Conservation (phyloP, 441 rosid species). For the Euphorbia celastroides region DNA sequence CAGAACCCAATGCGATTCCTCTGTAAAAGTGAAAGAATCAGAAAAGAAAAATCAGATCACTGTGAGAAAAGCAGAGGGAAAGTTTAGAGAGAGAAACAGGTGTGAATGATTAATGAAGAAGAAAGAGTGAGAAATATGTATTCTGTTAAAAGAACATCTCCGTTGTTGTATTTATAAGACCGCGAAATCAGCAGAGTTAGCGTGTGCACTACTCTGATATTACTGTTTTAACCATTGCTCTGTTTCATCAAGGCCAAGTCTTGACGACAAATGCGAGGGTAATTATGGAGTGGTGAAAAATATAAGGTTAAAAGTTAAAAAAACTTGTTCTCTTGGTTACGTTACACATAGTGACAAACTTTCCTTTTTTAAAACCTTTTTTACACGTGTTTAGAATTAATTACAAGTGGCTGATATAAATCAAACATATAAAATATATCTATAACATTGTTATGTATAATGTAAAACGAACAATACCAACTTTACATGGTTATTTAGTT, state of each 20-base stretch:
- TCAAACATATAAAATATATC: too few relatives aligned
- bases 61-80: neutral
- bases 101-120: neutral
- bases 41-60: neutral
- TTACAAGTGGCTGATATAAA: too few relatives aligned
- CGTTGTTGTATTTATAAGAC: neutral
- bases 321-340: too few relatives aligned
- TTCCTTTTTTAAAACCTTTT: too few relatives aligned
- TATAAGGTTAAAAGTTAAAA: neutral
- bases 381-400: too few relatives aligned
- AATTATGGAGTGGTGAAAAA: neutral
- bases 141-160: neutral
- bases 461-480: too few relatives aligned
- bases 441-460: too few relatives aligned
- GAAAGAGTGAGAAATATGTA: neutral
- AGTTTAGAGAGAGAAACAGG: too few relatives aligned
- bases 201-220: too few relatives aligned
- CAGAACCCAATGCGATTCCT: neutral
- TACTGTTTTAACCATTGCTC: neutral
- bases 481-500: too few relatives aligned
- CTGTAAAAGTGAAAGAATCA: neutral
- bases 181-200: neutral
- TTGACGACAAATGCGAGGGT: neutral
- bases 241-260: neutral
- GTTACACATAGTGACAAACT: too few relatives aligned